Evolutionary conservation across 305 asterid genomes (phyloP), one percentile per base, ranked within the genome.

Genomic region (Fraxinus greggii): DNA sequence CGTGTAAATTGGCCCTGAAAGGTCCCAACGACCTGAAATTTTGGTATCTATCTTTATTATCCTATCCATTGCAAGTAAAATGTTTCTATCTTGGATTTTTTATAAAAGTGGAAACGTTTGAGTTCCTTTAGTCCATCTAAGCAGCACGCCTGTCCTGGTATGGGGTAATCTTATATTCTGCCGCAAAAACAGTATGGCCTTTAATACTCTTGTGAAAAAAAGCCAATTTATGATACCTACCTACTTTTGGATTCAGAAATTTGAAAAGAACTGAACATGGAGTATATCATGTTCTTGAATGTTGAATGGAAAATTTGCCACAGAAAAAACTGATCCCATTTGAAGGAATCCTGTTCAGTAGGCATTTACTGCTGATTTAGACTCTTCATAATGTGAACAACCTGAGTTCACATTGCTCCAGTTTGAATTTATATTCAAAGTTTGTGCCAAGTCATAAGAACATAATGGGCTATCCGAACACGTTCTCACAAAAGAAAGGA

Each of bases 331-430:
- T 3, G 6, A 4, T 45, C 19, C 19, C 5, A 13, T 45, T 13
- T 45, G 19, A 45, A 45, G 19, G 56, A 45, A 45, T 45, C 56
- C 19, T 3, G 19, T 48, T 36, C 3, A n/a, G 26, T 15, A 13
- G 31, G 72, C 85, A 86, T 86, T 78, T 75, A 87, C 74, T 82
- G 78, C 59, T 77, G 86, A 84, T 77, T 12, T 59, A 72, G 86
- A 86, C 87, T 78, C 35, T 54, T 78, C 79, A 75, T 17, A 33
- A 24, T 4, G 3, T 10, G 17, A 10, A 42, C 72, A 74, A 19
- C 24, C 77, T 3, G 19, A 45, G 19, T 45, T 45, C 48, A 61
- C 38, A 33, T 1, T 33, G 8, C 38, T 33, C 38, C 38, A 5
- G 8, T 0, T 33, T 33, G 36, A 33, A 33, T 33, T 33, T 33